These are phyloP conservation scores for Colletotrichum liaoningense DNA, from an alignment of 2,329 filamentous ascomycete genomes.

Conservation along the genomic window DNA sequence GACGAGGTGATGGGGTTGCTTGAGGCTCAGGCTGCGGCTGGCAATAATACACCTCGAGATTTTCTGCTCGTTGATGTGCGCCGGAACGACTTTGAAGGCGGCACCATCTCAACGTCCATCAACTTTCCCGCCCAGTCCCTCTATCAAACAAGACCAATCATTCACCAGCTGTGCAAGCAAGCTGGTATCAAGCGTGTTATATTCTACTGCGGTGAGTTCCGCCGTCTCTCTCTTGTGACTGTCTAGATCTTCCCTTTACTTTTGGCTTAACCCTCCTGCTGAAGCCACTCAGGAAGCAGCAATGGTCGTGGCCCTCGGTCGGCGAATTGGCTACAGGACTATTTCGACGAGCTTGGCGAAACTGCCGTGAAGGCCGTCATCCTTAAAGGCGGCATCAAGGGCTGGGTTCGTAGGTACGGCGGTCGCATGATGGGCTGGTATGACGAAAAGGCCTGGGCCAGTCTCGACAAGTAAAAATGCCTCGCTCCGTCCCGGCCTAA, in stretches of 20 bases:
- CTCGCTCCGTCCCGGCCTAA: background rate
- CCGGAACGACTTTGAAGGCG: conserved; percentile 66
- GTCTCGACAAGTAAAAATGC: background rate
- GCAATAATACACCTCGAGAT: conserved; percentile 41
- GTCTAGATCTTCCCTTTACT: background rate
- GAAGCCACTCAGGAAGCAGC: conserved; percentile 56
- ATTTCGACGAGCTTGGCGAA: conserved; percentile 59
- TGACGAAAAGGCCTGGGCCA: conserved; percentile 53
- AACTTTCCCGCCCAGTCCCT: conserved; percentile 68
- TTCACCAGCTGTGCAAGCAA: conserved; percentile 62
- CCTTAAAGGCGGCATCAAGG: conserved; percentile 64
- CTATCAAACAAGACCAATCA: conserved; percentile 59
- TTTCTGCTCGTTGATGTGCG: conserved; percentile 66
- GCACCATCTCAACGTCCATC: conserved; percentile 68
- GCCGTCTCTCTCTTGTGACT: background rate
- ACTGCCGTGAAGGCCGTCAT: conserved; percentile 57
- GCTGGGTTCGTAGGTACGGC: conserved; percentile 63
- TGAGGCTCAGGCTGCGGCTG: conserved; percentile 48
- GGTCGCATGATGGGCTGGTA: conserved; percentile 62
- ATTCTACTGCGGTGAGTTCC: conserved; percentile 64
- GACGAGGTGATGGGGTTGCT: conserved; percentile 55
- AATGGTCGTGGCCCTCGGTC: conserved; percentile 62
- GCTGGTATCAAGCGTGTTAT: conserved; percentile 61
- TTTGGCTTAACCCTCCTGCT: background rate
- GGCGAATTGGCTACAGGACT: conserved; percentile 68